Evolutionary conservation across 352 stramenopile genomes (phyloP).

Genomic region (Pythium chondricola): DNA sequence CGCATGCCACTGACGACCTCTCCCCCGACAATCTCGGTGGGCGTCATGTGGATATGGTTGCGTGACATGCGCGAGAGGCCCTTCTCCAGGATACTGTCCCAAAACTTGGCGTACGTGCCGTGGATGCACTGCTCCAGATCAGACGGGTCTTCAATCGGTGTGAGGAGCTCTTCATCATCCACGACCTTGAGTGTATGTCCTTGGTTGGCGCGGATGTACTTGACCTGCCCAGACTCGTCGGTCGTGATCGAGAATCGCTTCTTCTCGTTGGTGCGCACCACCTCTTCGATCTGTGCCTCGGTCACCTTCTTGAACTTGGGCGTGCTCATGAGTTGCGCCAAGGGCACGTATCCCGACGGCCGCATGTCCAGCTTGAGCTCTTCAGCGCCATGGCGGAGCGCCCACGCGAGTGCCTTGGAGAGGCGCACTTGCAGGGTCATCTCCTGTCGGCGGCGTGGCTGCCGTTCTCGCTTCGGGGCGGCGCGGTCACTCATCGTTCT

Average conservation of each 20-base stretch:
- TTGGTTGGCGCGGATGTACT: constrained; percentile 80
- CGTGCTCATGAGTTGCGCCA: constrained; percentile 42
- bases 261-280: constrained; percentile 65
- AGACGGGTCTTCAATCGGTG: constrained; percentile 39
- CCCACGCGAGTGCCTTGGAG: constrained; percentile 75
- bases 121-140: constrained; percentile 60
- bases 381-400: constrained; percentile 64
- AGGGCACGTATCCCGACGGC: constrained; percentile 55
- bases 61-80: constrained; percentile 74
- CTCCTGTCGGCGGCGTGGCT: neutral
- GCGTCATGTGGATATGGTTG: constrained; percentile 85
- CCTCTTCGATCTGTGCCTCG: constrained; percentile 50
- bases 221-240: constrained; percentile 25
- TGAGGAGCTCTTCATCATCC: constrained; percentile 64
- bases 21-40: constrained; percentile 32
- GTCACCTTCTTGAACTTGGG: constrained; percentile 48
- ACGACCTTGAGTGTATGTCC: constrained; percentile 67
- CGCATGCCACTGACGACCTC: constrained; percentile 80
- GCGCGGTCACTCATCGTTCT: too few relatives aligned
- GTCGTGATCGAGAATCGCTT: constrained; percentile 69
- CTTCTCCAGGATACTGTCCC: constrained; percentile 48
- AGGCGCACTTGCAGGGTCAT: constrained; percentile 49
- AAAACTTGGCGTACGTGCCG: constrained; percentile 67
- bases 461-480: neutral
- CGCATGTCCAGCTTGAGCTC: constrained; percentile 66